These are phyloP conservation scores for Castanea mollissima DNA, from an alignment of 306 rosid species.

Conservation along the genomic window DNA sequence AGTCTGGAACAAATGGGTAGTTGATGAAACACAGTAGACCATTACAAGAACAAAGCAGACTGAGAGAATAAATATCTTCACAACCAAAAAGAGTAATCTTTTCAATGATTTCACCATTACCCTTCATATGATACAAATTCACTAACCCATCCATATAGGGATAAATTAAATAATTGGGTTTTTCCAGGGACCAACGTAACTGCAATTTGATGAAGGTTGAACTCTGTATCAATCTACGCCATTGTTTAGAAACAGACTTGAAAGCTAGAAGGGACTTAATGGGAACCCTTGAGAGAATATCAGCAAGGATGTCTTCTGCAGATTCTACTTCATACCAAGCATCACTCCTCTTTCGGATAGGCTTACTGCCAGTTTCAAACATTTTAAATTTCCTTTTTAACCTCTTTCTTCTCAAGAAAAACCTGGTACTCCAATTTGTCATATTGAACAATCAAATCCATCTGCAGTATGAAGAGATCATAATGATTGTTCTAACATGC, in stretches of 20 bases:
- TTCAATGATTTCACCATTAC: conserved; percentile 5
- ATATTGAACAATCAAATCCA: background rate
- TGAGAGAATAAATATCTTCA: conserved; percentile 10
- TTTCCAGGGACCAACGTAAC: conserved; percentile 10
- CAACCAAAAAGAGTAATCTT: conserved; percentile 9
- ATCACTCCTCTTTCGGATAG: background rate
- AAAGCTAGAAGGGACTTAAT: conserved; percentile 2
- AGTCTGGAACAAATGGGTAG: conserved; percentile 8
- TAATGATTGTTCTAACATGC: background rate
- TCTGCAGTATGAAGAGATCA: conserved; percentile 17
- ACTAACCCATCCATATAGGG: conserved; percentile 15
- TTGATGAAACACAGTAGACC: conserved; percentile 31
- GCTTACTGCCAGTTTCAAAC: background rate
- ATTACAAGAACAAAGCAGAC: conserved; percentile 25
- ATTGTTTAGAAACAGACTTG: conserved; percentile 15
- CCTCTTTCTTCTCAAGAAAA: conserved; percentile 6
- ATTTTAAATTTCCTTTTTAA: background rate
- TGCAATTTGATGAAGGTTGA: conserved; percentile 16
- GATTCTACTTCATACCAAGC: conserved; percentile 16
- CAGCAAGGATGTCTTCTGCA: conserved; percentile 7
- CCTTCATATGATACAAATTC: conserved; percentile 11
- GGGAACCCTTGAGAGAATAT: conserved; percentile 23
- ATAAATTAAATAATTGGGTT: conserved; percentile 12
- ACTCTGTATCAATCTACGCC: conserved; percentile 14
- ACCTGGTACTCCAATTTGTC: conserved; percentile 8